Evolutionary conservation across 495 filamentous ascomycete genomes (phyloP), one percentile per base, ranked within the genome.

Genomic region (Neurospora sp.): DNA sequence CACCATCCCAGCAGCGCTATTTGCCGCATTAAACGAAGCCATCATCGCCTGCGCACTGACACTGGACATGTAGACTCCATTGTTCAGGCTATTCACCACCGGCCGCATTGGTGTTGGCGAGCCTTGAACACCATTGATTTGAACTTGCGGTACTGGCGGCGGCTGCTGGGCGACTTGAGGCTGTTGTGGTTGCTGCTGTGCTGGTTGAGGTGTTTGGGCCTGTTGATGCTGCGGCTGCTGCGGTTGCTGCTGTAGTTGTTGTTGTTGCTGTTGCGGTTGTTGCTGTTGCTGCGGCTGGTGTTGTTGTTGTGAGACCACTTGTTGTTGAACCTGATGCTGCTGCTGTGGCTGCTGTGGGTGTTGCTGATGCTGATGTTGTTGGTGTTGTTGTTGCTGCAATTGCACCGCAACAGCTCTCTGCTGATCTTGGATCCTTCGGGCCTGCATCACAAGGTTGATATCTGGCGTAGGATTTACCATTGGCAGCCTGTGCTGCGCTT

Each of bases 391-490:
- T 37, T 79, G 78, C 40, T 84, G 82, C 54, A 83, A 81, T 71
- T 84, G 81, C 3, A 85, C 83, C 5, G 82, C 82, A 69, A 71
- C 74, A 37, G 88, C 88, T 40, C 88, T 86, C 73, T 92, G 90
- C 78, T 91, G 90, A 76, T 90, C 82, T 69, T 89, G 84, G 13
- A 89, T 90, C 71, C 89, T 88, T 73, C 89, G 88, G 48, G 86
- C 87, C 72, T 86, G 86, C 74, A 87, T 76, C 73, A 88, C 82
- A 69, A 88, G 79, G 71, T 83, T 83, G 43, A 87, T 81, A 70
- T 92, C 89, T 31, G 86, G 83, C 79, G 91, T 88, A n/a, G 88
- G 72, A 72, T 86, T 89, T 13, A 87, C 89, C 82, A 94, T 91
- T 7, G 89, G 86, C 76, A 92, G 83, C 17, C 90, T 82, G 48